Base-by-base conservation (phyloP, 139 green algal species). In the Limnomonas spitsbergensis region DNA sequence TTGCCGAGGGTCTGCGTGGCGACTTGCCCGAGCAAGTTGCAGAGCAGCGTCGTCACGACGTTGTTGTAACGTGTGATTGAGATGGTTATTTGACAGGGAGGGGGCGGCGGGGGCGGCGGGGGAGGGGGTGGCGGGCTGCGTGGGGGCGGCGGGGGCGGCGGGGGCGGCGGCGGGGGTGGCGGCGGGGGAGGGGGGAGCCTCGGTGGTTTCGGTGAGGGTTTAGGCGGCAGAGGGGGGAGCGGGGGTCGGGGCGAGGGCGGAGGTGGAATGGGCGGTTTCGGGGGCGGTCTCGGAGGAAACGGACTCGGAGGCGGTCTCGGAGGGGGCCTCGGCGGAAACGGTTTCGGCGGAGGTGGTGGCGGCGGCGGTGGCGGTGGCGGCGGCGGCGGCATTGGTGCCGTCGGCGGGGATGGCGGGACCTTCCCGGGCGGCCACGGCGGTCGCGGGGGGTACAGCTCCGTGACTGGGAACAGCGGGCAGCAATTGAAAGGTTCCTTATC, bases 361-460 rank as follows among this genome's bases (percentile, higher is more conserved):
- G 69, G 69, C 4, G 69, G 32, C 4, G 69, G 69, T 6, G 69
- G 35, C 24, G 69, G 69, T 52, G 69, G 69, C 9, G 69, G 69
- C 6, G 69, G 69, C 7, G 32, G 32, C 6, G 69, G 69, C 24
- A 29, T 24, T 20, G 69, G 69, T 7, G 36, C 7, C 9, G 35
- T 20, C 7, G 69, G 69, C 7, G 69, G 69, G 32, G 69, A 47
- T 52, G 69, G 69, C 69, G 69, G 69, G 24, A 34, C 31, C 31
- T 52, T 29, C n/a, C 31, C 26, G 4, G 69, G 69, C 4, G 69
- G 34, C 29, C 26, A 34, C 7, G 9, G 69, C 24, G 69, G 32
- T 7, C 7, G 69, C 6, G 69, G 34, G 4, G 69, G 69, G 29
- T 29, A 47, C 34, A 54, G 9, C 31, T 75, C 29, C 35, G 34